These are phyloP conservation scores for Trametes elegans DNA, from an alignment of 768 basidiomycete species.

Conservation along the genomic window DNA sequence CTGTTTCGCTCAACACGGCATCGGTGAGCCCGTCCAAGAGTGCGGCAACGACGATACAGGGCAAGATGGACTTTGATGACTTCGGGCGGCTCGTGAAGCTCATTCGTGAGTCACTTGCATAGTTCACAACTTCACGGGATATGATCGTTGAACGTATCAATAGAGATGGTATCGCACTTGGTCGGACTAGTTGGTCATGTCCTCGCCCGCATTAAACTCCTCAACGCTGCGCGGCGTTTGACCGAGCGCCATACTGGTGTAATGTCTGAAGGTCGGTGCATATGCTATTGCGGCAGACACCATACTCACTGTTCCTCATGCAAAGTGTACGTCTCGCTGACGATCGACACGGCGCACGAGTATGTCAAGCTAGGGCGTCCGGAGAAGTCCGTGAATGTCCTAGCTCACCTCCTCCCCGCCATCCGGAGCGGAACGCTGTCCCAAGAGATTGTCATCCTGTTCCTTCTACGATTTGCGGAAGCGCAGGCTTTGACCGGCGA, in stretches of 20 bases:
- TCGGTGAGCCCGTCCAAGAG: conserved; percentile 20
- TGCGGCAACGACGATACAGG: background rate
- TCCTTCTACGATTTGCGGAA: conserved; percentile 66
- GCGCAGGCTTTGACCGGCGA: conserved; percentile 61
- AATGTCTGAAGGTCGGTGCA: conserved; percentile 21
- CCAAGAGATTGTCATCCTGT: conserved; percentile 49
- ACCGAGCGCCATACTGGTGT: conserved; percentile 45
- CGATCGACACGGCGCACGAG: conserved; percentile 74
- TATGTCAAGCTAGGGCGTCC: conserved; percentile 76
- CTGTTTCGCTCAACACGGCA: conserved; percentile 23
- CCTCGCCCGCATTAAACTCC: conserved; percentile 61
- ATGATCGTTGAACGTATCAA: background rate
- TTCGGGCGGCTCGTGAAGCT: conserved; percentile 41
- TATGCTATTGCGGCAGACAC: conserved; percentile 45
- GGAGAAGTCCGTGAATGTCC: conserved; percentile 63
- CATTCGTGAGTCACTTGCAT: conserved; percentile 45
- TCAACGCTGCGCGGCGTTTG: conserved; percentile 63
- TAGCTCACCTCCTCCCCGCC: conserved; percentile 51
- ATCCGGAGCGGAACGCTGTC: conserved; percentile 46
- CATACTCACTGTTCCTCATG: background rate
- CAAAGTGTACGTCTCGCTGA: conserved; percentile 57
- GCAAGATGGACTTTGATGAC: conserved; percentile 25
- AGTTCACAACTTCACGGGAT: too few relatives aligned
- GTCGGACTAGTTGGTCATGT: conserved; percentile 68
- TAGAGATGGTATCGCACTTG: conserved; percentile 58